Evolutionary conservation across 2,329 filamentous ascomycete genomes (phyloP).

Genomic region (Ramularia endophylla): DNA sequence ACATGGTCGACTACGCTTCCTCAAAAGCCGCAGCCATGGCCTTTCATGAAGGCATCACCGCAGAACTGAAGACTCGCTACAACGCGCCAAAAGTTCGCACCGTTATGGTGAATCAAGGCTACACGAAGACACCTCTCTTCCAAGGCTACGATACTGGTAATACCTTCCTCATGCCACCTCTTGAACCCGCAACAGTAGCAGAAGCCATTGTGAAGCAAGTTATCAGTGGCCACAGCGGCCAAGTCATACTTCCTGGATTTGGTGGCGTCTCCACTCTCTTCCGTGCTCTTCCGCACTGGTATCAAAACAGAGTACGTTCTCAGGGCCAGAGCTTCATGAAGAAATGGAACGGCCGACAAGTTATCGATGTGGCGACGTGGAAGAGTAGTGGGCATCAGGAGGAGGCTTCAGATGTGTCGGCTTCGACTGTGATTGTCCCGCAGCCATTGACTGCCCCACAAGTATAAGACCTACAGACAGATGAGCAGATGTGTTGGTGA

Average conservation of each 20-base stretch:
- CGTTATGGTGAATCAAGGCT: conserved; percentile 59
- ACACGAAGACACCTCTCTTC: conserved; percentile 57
- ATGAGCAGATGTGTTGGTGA: too few species aligned
- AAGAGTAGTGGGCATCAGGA: conserved; percentile 1
- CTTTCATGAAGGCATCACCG: conserved; percentile 46
- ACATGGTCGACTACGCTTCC: conserved; percentile 44
- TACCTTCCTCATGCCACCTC: conserved; percentile 47
- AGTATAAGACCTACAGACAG: too few species aligned
- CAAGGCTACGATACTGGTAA: conserved; percentile 48
- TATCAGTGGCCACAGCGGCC: conserved; percentile 50
- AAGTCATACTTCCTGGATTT: conserved; percentile 49
- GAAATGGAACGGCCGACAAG: conserved; percentile 5
- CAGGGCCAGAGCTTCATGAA: conserved; percentile 2
- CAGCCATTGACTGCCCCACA: too few species aligned
- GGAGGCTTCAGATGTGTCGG: not conserved
- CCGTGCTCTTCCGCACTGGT: conserved; percentile 3
- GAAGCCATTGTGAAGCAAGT: conserved; percentile 58
- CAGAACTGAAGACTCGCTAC: conserved; percentile 38
- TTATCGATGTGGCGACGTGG: conserved; percentile 6
- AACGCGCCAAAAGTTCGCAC: conserved; percentile 48
- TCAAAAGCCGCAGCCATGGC: conserved; percentile 48
- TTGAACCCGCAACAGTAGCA: conserved; percentile 59
- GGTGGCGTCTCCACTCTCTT: not conserved
- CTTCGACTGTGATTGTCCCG: not conserved
- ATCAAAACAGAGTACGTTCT: conserved; percentile 1